Conservation (phyloP, 1,284 basidiomycete species). For the Cryptococcus floricola region DNA sequence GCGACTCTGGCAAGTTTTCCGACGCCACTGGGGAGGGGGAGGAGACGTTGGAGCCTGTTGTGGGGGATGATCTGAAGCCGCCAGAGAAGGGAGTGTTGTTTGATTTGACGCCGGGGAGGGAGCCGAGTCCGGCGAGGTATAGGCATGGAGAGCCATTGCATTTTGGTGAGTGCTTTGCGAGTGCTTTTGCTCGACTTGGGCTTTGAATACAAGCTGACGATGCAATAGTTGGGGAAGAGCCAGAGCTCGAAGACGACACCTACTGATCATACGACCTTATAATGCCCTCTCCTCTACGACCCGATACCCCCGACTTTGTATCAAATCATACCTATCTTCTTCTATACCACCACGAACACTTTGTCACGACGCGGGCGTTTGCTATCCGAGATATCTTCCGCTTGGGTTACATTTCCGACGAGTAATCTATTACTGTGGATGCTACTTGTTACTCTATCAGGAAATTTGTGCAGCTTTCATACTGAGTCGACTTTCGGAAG, state of each 20-base stretch:
- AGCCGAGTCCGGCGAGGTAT: conserved; percentile 67
- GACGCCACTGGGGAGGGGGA: not conserved
- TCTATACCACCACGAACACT: too few species aligned
- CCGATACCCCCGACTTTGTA: too few species aligned
- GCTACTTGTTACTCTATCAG: too few species aligned
- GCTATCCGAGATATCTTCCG: too few species aligned
- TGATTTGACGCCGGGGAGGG: conserved; percentile 54
- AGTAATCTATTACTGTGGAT: too few species aligned
- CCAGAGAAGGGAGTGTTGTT: conserved; percentile 7
- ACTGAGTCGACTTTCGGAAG: too few species aligned
- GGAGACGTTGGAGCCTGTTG: conserved; percentile 2
- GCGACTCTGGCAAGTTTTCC: not conserved
- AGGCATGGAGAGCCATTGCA: conserved; percentile 81
- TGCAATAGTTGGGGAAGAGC: conserved; percentile 56
- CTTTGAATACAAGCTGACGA: not conserved
- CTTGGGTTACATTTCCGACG: too few species aligned
- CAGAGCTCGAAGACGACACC: conserved; percentile 57
- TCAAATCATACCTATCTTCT: too few species aligned
- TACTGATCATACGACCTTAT: not conserved
- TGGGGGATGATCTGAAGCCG: conserved; percentile 7
- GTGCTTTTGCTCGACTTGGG: conserved; percentile 6
- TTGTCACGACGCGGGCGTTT: too few species aligned
- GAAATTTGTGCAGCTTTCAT: too few species aligned
- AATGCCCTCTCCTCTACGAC: too few species aligned
- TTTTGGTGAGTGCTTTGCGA: conserved; percentile 42